These are phyloP conservation scores for Hyaloscypha bicolor DNA, from an alignment of 495 filamentous ascomycete genomes.

Conservation along the genomic window DNA sequence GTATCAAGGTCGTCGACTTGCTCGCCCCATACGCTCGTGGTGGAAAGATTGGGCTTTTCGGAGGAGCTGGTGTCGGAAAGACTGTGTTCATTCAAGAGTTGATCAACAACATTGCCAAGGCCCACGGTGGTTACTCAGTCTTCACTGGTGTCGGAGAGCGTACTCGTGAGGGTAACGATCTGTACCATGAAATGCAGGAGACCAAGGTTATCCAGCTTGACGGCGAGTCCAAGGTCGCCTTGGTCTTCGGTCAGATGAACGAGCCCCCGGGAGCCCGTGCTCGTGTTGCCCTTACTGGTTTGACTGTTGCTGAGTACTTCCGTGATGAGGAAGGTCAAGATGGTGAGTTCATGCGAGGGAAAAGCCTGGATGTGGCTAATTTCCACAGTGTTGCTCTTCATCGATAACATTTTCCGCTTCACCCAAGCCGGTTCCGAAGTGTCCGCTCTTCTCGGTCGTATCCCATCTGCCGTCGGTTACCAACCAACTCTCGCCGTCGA, in stretches of 20 bases:
- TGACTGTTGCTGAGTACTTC: slow-evolving; percentile 93
- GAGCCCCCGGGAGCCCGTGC: slow-evolving; percentile 99
- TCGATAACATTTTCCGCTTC: slow-evolving; percentile 99
- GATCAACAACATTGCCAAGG: slow-evolving; percentile 99
- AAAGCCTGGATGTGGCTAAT: slow-evolving; percentile 25
- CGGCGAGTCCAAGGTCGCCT: slow-evolving; percentile 98
- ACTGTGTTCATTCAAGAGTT: slow-evolving; percentile 99
- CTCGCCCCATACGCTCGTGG: slow-evolving; percentile 99
- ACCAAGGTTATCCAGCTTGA: slow-evolving; percentile 99
- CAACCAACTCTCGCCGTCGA: slow-evolving; percentile 99
- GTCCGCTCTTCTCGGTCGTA: slow-evolving; percentile 99
- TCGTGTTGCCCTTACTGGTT: slow-evolving; percentile 94
- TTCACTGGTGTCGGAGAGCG: slow-evolving; percentile 99
- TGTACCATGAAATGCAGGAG: slow-evolving; percentile 99
- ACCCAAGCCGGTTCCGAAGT: slow-evolving; percentile 99
- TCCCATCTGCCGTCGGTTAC: slow-evolving; percentile 99
- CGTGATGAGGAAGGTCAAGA: slow-evolving; percentile 98
- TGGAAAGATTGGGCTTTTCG: slow-evolving; percentile 99
- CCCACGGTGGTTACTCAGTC: slow-evolving; percentile 99
- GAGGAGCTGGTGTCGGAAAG: slow-evolving; percentile 99
- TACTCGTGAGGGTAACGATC: slow-evolving; percentile 99
- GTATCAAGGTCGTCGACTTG: slow-evolving; percentile 99
- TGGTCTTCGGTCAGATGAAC: slow-evolving; percentile 99
- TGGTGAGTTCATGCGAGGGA: slow-evolving; percentile 45
- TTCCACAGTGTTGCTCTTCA: slow-evolving; percentile 84